phyloP scores from a whole-genome alignment of 352 stramenopile genomes.

The Blastocystis sp. region DNA sequence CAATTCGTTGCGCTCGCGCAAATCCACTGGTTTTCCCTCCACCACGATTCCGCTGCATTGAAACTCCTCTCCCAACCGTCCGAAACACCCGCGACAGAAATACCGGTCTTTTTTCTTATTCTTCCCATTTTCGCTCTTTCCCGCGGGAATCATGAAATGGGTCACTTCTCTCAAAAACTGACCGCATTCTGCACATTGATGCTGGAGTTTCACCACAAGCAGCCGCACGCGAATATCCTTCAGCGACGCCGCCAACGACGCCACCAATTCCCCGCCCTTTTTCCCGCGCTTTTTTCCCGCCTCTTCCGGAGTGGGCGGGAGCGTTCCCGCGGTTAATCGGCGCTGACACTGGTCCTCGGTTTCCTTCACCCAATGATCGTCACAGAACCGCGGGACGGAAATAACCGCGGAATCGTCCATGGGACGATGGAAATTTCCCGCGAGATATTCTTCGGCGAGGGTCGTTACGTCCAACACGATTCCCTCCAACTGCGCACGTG shows the following conservation, averaged over 20 bases:
- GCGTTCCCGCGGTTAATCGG: conserved; percentile 57
- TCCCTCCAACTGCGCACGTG: conserved; percentile 72
- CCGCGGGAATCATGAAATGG: conserved; percentile 64
- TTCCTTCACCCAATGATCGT: conserved; percentile 69
- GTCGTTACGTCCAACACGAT: conserved; percentile 85
- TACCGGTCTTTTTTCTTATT: background rate
- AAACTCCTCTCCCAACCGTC: too few species aligned
- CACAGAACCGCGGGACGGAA: conserved; percentile 46
- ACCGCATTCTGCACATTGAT: conserved; percentile 16
- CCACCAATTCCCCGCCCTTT: conserved; percentile 58
- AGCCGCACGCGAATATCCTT: conserved; percentile 17
- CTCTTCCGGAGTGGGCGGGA: too few species aligned
- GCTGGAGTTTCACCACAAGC: conserved; percentile 37
- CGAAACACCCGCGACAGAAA: background rate
- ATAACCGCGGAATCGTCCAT: conserved; percentile 69
- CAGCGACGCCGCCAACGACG: conserved; percentile 9
- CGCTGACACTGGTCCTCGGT: conserved; percentile 66
- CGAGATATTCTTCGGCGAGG: conserved; percentile 86
- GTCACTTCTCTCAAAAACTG: conserved; percentile 56
- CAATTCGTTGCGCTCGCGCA: conserved; percentile 65
- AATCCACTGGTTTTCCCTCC: background rate
- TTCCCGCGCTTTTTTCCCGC: conserved; percentile 71
- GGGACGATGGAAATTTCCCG: conserved; percentile 70
- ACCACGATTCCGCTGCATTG: too few species aligned
- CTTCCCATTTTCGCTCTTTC: background rate